phyloP scores from a whole-genome alignment of 2,329 filamentous ascomycete species.

The Lecanoromycetidae sp. region DNA sequence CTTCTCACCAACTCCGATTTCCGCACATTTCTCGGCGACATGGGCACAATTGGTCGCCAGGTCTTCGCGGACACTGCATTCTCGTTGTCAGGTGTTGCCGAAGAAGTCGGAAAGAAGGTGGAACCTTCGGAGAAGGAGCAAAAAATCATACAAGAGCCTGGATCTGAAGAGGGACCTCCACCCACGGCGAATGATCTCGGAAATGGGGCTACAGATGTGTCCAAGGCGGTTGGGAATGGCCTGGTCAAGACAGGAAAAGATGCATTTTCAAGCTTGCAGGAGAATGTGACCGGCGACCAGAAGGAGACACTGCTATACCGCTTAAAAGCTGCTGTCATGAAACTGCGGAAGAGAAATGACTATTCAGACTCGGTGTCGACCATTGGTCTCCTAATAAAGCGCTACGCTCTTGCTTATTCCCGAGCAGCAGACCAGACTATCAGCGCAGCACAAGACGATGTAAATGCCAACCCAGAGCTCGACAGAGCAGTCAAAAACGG shows the following conservation, averaged over 20 bases:
- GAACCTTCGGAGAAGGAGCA: constrained; percentile 55
- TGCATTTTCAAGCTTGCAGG: constrained; percentile 56
- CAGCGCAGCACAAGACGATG: constrained; percentile 54
- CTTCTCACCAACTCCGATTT: constrained; percentile 85
- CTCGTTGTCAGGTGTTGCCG: constrained; percentile 62
- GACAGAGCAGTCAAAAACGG: constrained; percentile 67
- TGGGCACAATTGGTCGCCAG: constrained; percentile 66
- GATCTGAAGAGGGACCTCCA: constrained; percentile 34
- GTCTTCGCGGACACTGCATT: constrained; percentile 80
- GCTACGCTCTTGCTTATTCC: constrained; percentile 68
- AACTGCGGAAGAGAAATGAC: constrained; percentile 62
- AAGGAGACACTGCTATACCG: constrained; percentile 60
- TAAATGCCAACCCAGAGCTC: constrained; percentile 60
- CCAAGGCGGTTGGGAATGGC: constrained; percentile 25
- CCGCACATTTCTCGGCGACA: constrained; percentile 68
- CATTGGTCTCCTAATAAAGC: constrained; percentile 60
- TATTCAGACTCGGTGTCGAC: constrained; percentile 80
- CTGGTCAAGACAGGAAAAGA: constrained; percentile 36
- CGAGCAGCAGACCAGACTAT: constrained; percentile 56
- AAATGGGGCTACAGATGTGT: constrained; percentile 38
- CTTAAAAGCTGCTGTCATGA: constrained; percentile 62
- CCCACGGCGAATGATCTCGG: constrained; percentile 52
- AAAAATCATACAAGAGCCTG: constrained; percentile 39
- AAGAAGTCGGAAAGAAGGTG: constrained; percentile 59
- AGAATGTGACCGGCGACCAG: constrained; percentile 62